These are phyloP conservation scores for Mucor piriformis DNA, from an alignment of 371 early-diverging fungal genomes.

Conservation along the genomic window DNA sequence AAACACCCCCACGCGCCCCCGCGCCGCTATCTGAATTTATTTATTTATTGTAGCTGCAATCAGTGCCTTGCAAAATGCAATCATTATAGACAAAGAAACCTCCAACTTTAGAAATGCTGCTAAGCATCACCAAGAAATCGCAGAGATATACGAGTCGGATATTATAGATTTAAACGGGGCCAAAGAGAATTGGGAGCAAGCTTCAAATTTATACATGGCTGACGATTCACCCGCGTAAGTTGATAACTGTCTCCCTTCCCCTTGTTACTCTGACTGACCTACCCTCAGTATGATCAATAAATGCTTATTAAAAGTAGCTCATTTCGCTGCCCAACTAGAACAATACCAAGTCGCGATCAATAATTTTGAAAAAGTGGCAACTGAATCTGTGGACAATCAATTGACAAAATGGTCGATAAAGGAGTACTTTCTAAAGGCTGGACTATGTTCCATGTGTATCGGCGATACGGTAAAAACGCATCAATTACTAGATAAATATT, in stretches of 20 bases:
- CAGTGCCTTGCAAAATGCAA: slow-evolving; percentile 70
- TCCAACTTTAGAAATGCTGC: slow-evolving; percentile 94
- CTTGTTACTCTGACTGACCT: slow-evolving; percentile 1
- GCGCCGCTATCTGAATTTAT: not conserved
- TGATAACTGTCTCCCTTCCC: not conserved
- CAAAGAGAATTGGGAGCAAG: slow-evolving; percentile 84
- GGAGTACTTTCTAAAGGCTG: slow-evolving; percentile 94
- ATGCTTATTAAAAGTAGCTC: slow-evolving; percentile 89
- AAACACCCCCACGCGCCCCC: not conserved
- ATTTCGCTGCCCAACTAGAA: slow-evolving; percentile 89
- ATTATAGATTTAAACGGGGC: slow-evolving; percentile 81
- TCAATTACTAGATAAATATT: slow-evolving; percentile 78
- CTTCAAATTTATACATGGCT: slow-evolving; percentile 88
- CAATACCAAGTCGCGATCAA: slow-evolving; percentile 86
- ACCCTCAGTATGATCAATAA: slow-evolving; percentile 72
- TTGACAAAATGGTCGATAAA: slow-evolving; percentile 93
- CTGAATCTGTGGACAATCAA: slow-evolving; percentile 81
- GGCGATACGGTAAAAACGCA: slow-evolving; percentile 75
- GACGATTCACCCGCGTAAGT: slow-evolving; percentile 90
- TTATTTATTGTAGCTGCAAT: slow-evolving; percentile 70
- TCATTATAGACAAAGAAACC: slow-evolving; percentile 74
- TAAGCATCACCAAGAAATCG: slow-evolving; percentile 91
- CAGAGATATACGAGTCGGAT: slow-evolving; percentile 90
- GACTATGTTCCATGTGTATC: slow-evolving; percentile 82
- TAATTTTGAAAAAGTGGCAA: slow-evolving; percentile 85